Evolutionary conservation across 2,329 filamentous ascomycete genomes (phyloP), one percentile per base, ranked within the genome.

Genomic region (Macrophomina phaseolina): DNA sequence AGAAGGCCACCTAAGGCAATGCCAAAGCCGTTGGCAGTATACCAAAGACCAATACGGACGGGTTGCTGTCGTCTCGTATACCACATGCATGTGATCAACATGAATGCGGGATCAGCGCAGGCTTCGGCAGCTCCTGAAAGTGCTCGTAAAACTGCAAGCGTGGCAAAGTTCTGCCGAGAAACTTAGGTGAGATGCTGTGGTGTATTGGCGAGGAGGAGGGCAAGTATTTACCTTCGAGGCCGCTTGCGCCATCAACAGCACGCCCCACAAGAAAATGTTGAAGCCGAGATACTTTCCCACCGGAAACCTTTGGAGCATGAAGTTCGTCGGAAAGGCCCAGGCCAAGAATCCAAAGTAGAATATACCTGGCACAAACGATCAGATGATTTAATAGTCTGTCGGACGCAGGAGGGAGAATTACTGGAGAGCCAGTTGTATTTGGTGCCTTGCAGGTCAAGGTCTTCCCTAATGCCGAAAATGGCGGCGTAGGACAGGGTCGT

Each of bases 1-100:
- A 87, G 74, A 2, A 87, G 71, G 0, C 86, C 86, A 55, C 87
- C 87, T 0, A 87, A 81, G 0, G 87, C 86, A 40, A 88, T 86
- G 1, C 85, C 86, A 7, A 87, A 73, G 0, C 87, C 87, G 56
- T 88, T 88, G 36, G 85, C 86, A 0, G 83, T 82, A 66, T 73
- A 89, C 86, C 86, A 89, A 0, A 85, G 77, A 1, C 85, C 85
- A 60, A 89, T 87, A 0, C 87, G 80, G 2, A 86, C 80, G 0
- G 88, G 87, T 70, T 90, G 88, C 71, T 91, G 86, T 3, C 82
- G 80, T 9, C 87, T 81, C 1, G 87, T 89, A 70, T 89, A 87
- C 84, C 87, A 91, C 87, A 89, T 89, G 4, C 83, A 83, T 0
- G 87, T 90, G 42, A 90, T 86, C 1, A 90, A 76, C 81, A 90